phyloP scores from a whole-genome alignment of 805 yeast species.

The Ogataea henricii region DNA sequence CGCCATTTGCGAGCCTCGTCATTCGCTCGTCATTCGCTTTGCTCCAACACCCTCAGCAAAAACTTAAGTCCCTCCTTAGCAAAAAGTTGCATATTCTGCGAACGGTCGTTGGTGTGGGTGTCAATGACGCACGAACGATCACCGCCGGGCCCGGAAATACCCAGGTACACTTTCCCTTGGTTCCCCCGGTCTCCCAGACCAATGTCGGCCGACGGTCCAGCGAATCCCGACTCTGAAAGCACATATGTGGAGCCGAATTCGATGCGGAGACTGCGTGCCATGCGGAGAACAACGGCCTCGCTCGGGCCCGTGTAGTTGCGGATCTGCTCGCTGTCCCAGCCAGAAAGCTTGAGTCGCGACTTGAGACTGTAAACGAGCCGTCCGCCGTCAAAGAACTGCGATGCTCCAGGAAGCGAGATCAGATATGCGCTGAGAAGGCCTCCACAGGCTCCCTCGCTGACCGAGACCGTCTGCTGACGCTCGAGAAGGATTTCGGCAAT shows the following conservation, averaged over 20 bases:
- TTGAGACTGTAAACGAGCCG: slow-evolving; percentile 76
- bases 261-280: slow-evolving; percentile 76
- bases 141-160: slow-evolving; percentile 65
- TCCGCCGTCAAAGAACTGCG: slow-evolving; percentile 81
- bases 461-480: slow-evolving; percentile 67
- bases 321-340: slow-evolving; percentile 77
- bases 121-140: slow-evolving; percentile 46
- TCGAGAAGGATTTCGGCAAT: slow-evolving; percentile 59
- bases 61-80: slow-evolving; percentile 68
- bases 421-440: slow-evolving; percentile 80
- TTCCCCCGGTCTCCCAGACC: slow-evolving; percentile 38
- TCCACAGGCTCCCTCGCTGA: slow-evolving; percentile 89
- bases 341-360: slow-evolving; percentile 71
- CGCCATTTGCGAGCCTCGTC: too few species aligned
- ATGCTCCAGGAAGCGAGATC: slow-evolving; percentile 84
- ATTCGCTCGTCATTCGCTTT: too few species aligned
- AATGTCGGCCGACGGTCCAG: slow-evolving; percentile 63
- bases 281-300: slow-evolving; percentile 68
- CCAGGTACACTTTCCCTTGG: slow-evolving; percentile 72
- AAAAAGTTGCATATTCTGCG: slow-evolving; percentile 73
- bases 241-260: slow-evolving; percentile 85
- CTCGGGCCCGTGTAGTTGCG: slow-evolving; percentile 78
- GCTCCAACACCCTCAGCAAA: slow-evolving; percentile 51
- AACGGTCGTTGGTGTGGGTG: slow-evolving; percentile 55
- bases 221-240: slow-evolving; percentile 84